These are phyloP conservation scores for Saturnispora ahearnii DNA, from an alignment of 805 yeast species.

Conservation along the genomic window DNA sequence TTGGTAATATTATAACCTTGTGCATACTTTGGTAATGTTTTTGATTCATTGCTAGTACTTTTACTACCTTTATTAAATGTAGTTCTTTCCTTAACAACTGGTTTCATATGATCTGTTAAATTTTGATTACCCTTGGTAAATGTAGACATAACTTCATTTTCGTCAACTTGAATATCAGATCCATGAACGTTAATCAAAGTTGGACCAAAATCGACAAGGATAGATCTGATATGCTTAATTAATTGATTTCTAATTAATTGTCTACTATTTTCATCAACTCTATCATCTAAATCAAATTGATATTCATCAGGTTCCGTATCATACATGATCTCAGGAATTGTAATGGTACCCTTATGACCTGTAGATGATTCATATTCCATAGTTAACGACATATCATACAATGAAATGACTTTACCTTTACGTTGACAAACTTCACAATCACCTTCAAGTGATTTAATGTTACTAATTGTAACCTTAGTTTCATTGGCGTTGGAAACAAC, in stretches of 20 bases:
- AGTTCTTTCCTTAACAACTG: constrained; percentile 24
- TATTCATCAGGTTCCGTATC: constrained; percentile 81
- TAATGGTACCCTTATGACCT: constrained; percentile 51
- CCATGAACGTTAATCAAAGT: constrained; percentile 73
- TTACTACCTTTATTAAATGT: constrained; percentile 17
- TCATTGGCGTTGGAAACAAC: constrained; percentile 23
- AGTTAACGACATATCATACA: constrained; percentile 71
- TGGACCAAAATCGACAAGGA: constrained; percentile 58
- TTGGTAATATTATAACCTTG: constrained; percentile 77
- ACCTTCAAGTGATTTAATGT: constrained; percentile 66
- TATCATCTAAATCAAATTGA: constrained; percentile 65
- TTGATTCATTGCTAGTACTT: constrained; percentile 11
- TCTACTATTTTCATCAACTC: constrained; percentile 48
- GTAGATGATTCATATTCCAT: constrained; percentile 28
- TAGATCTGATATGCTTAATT: constrained; percentile 59
- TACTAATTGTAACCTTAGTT: constrained; percentile 30
- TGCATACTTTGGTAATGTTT: constrained; percentile 19
- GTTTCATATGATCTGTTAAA: constrained; percentile 17
- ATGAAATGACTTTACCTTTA: constrained; percentile 89
- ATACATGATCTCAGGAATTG: constrained; percentile 88
- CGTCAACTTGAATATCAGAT: constrained; percentile 78
- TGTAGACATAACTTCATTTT: constrained; percentile 49
- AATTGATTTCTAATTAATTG: constrained; percentile 39
- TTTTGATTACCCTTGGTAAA: constrained; percentile 45
- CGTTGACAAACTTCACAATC: constrained; percentile 97